These are phyloP conservation scores for Ascochyta lentis DNA, from an alignment of 2,329 filamentous ascomycete species.

Conservation along the genomic window DNA sequence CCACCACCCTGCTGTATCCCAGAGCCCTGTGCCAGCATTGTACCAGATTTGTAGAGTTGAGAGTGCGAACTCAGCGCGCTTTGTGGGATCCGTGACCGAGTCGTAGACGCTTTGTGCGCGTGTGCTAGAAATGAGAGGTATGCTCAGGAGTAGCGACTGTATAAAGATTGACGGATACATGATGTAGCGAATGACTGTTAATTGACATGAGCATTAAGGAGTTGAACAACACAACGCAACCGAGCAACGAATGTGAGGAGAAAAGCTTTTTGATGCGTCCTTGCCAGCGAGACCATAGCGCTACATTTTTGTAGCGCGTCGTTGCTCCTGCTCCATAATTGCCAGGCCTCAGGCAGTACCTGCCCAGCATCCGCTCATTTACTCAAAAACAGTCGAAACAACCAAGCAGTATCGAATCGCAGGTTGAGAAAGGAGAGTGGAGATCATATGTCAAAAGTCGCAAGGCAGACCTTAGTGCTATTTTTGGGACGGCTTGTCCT, in stretches of 20 bases:
- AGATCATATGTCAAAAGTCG: slow-evolving; percentile 8
- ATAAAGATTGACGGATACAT: slow-evolving; percentile 29
- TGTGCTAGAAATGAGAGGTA: slow-evolving; percentile 27
- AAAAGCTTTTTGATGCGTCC: neutral
- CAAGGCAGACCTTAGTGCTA: slow-evolving; percentile 25
- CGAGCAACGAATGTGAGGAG: slow-evolving; percentile 1
- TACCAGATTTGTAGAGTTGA: slow-evolving; percentile 67
- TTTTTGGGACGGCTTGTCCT: slow-evolving; percentile 16
- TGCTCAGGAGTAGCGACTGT: slow-evolving; percentile 20
- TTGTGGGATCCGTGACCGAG: slow-evolving; percentile 25
- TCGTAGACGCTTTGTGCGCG: slow-evolving; percentile 27
- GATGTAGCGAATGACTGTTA: neutral
- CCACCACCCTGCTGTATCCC: slow-evolving; percentile 74
- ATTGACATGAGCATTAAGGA: neutral
- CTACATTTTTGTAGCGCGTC: slow-evolving; percentile 13
- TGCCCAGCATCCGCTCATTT: slow-evolving; percentile 21
- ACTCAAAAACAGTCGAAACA: slow-evolving; percentile 10
- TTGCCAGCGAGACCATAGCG: neutral
- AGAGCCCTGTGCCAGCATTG: slow-evolving; percentile 65
- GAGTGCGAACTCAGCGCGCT: slow-evolving; percentile 44
- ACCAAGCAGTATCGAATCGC: slow-evolving; percentile 5
- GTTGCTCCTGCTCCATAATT: slow-evolving; percentile 12
- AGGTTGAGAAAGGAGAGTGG: slow-evolving; percentile 15
- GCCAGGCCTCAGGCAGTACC: slow-evolving; percentile 5
- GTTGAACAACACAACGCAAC: neutral